Evolutionary conservation across 73 alveolate genomes (phyloP).

Genomic region (Halteria grandinella): DNA sequence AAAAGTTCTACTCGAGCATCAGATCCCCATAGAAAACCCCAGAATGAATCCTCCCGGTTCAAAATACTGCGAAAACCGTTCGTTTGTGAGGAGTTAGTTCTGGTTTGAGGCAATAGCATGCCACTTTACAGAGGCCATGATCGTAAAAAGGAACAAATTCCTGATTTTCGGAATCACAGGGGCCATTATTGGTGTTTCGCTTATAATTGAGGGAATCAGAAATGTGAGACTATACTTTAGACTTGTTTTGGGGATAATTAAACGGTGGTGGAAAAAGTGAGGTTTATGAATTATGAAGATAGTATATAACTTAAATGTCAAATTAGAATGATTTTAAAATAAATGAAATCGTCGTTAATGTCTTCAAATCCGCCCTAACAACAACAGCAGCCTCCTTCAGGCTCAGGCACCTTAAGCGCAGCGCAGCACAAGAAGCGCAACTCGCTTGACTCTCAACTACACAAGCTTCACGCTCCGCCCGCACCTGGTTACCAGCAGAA

Average conservation of each 20-base stretch:
- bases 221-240: neutral
- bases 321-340: conserved; percentile 11
- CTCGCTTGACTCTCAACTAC: conserved; percentile 17
- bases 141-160: too few relatives aligned
- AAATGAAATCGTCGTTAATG: conserved; percentile 52
- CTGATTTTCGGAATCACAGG: neutral
- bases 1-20: neutral
- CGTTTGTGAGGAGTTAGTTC: neutral
- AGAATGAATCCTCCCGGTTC: neutral
- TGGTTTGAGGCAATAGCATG: neutral
- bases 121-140: neutral
- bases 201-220: neutral
- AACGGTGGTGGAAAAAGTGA: neutral
- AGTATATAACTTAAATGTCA: neutral
- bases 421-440: conserved; percentile 50
- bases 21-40: neutral
- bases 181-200: neutral
- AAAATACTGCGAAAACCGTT: neutral
- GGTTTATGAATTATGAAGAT: neutral
- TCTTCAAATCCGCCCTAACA: too few relatives aligned
- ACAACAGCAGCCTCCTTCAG: too few relatives aligned
- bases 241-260: neutral
- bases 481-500: neutral
- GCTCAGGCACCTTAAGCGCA: too few relatives aligned
- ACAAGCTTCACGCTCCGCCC: neutral